Base-by-base conservation (phyloP, 148 eudicot species). In the Vaccinium darrowii region DNA sequence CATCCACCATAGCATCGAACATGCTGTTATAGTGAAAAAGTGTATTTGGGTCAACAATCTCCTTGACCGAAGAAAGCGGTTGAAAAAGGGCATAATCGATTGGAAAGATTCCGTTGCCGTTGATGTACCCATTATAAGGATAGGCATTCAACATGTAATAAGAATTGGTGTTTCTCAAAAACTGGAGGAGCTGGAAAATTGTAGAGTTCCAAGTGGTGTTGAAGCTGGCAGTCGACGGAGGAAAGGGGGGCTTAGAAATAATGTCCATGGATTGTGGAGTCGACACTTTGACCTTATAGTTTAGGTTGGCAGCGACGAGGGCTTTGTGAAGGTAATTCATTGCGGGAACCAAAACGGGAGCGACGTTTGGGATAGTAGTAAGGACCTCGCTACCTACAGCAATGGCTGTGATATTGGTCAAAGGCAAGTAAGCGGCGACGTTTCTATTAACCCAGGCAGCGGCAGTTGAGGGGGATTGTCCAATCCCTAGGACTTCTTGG, bases 1-100 rank as follows among this genome's bases (percentile, higher is more conserved):
- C 99, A 88, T 96, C 99, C 51, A 96, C 94, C 94, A 96, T 90
- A 77, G 98, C 93, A 89, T 96, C 99, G 86, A 96, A 95, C 98
- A 96, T 94, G 88, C 98, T 96, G 79, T 90, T 85, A 84, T 96
- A 96, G 76, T 92, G 94, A 65, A 89, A 90, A 54, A 96, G 89
- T 21, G 99, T 95, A 84, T 96, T 96, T 30, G 99, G 99, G 82
- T 95, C 99, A 84, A 96, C 99, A 84, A 96, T 95, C 87, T 96
- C 97, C 87, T 96, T 92, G 49, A 92, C 94, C 7, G 94, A 77
- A 50, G 95, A 83, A 58, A 95, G 90, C 73, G 94, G 92, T 72
- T 88, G 89, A 83, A 96, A 95, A 83, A 94, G 98, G 77, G 98
- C 92, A 86, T 96, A 96, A 0, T 96, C 98, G 12, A 95, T 90